Percentiles rank a stretch among this genome's conserved stretches.
phyloP scores from a whole-genome alignment of 179 eudicot species.

The Carnegiea gigantea region DNA sequence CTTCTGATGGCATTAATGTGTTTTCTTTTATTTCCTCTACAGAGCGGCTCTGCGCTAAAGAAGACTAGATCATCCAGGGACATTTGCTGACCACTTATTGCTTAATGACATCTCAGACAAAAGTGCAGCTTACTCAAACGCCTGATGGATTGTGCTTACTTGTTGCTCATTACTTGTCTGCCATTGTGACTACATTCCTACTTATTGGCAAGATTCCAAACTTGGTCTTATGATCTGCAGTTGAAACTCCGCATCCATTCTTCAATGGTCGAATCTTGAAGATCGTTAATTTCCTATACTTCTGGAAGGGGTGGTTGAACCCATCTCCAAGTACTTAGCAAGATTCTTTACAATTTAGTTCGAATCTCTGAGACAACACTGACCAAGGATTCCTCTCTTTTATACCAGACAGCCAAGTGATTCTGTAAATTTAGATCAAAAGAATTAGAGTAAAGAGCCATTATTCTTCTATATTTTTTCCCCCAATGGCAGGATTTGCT shows the following conservation, averaged over 20 bases:
- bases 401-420: not conserved
- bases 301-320: not conserved
- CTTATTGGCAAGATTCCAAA: constrained; percentile 5
- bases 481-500: not conserved
- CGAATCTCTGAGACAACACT: not conserved
- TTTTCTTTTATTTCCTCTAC: constrained; percentile 8
- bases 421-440: not conserved
- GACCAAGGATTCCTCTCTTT: not conserved
- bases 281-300: not conserved
- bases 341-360: not conserved
- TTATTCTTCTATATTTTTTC: not conserved
- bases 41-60: constrained; percentile 37
- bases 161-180: not conserved
- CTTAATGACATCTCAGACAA: not conserved
- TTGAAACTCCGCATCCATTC: not conserved
- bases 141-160: not conserved
- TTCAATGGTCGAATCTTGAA: not conserved
- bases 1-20: not conserved
- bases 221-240: constrained; percentile 2
- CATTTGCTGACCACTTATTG: constrained; percentile 3
- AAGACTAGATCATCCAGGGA: constrained; percentile 22
- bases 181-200: constrained; percentile 7
- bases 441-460: not conserved
- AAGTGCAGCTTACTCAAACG: constrained; percentile 17
- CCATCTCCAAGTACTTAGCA: not conserved